Conservation (phyloP, 1,139 yeast species). For the Saccharomyces hybrid region DNA sequence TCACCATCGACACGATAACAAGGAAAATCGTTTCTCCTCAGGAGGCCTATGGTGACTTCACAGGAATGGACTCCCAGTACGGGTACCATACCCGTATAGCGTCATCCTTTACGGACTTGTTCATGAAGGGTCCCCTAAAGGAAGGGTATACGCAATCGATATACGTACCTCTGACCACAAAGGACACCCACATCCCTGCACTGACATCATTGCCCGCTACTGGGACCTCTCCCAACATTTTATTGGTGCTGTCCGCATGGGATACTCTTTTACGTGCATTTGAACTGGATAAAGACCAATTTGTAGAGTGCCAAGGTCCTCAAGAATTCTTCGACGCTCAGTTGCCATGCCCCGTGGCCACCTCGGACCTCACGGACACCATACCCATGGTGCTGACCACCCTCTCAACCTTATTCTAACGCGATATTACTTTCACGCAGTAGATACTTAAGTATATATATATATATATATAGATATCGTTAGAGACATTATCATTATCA, state of each 20-base stretch:
- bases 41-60: slow-evolving; percentile 56
- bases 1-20: slow-evolving; percentile 63
- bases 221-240: slow-evolving; percentile 5
- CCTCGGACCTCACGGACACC: background rate
- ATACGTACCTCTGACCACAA: slow-evolving; percentile 30
- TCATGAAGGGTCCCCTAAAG: slow-evolving; percentile 59
- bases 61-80: slow-evolving; percentile 54
- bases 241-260: slow-evolving; percentile 61
- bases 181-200: background rate
- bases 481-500: background rate
- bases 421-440: background rate
- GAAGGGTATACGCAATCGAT: slow-evolving; percentile 67
- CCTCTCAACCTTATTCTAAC: slow-evolving; percentile 1
- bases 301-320: slow-evolving; percentile 38
- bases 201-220: background rate
- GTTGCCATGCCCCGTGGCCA: slow-evolving; percentile 19
- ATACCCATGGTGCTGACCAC: slow-evolving; percentile 25
- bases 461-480: too few species aligned
- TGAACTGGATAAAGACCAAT: slow-evolving; percentile 37
- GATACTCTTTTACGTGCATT: slow-evolving; percentile 48
- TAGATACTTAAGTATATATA: background rate
- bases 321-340: slow-evolving; percentile 64
- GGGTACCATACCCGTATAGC: slow-evolving; percentile 75
- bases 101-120: slow-evolving; percentile 51
- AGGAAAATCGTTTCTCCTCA: slow-evolving; percentile 61